phyloP scores from a whole-genome alignment of 2,329 filamentous ascomycete species.

The Pseudogymnoascus sp. region DNA sequence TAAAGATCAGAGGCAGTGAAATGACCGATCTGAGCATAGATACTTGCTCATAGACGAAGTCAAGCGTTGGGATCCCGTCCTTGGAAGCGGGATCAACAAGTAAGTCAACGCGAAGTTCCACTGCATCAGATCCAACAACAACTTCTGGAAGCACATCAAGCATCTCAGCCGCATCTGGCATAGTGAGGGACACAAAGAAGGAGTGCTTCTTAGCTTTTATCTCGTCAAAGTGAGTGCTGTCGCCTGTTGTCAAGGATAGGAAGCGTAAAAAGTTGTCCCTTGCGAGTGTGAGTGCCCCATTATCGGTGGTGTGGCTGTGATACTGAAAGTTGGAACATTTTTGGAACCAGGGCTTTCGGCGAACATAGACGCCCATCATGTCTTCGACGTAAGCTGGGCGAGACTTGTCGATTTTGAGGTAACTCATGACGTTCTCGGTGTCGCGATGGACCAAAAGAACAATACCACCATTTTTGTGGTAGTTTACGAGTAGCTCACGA shows the following conservation, averaged over 20 bases:
- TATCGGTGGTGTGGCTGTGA: constrained; percentile 60
- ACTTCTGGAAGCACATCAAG: constrained; percentile 59
- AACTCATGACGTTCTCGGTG: constrained; percentile 79
- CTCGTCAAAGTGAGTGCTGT: constrained; percentile 44
- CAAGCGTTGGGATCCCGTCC: constrained; percentile 50
- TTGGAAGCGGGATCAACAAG: constrained; percentile 57
- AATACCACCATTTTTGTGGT: constrained; percentile 66
- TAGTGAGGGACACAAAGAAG: constrained; percentile 87
- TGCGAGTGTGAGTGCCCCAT: constrained; percentile 25
- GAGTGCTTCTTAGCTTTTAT: constrained; percentile 61
- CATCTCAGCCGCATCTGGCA: constrained; percentile 61
- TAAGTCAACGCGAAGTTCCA: constrained; percentile 88
- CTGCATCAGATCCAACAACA: constrained; percentile 79
- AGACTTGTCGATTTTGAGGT: constrained; percentile 79
- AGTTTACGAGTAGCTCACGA: constrained; percentile 63
- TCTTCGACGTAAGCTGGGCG: constrained; percentile 88
- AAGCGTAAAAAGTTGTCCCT: constrained; percentile 64
- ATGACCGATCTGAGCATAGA: constrained; percentile 65
- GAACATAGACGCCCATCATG: constrained; percentile 82
- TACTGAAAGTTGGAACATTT: constrained; percentile 94
- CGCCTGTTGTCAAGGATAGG: constrained; percentile 58
- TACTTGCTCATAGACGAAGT: constrained; percentile 75
- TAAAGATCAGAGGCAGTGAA: constrained; percentile 81
- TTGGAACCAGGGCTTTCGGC: constrained; percentile 80
- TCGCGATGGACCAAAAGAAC: constrained; percentile 84